A percentile compares a stretch with the other conserved stretches of the same genome.
Evolutionary conservation across 345 rosid species (phyloP).

Genomic region (Boechera stricta): DNA sequence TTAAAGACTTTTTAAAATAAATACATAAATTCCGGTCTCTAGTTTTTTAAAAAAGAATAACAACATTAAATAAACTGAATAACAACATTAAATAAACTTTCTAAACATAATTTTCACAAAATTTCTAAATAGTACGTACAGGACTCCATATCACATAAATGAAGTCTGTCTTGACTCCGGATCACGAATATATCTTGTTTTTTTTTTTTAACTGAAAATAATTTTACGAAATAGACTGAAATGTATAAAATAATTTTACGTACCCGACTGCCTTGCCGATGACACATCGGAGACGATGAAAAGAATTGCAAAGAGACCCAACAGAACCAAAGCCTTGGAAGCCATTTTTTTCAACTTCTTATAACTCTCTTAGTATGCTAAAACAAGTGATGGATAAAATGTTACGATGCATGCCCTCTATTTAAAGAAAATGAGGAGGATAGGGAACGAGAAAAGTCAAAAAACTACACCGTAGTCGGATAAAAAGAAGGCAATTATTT

Average conservation of each 20-base stretch:
- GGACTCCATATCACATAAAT: no score
- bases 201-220: no score
- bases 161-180: no score
- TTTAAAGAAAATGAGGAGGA: background rate
- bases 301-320: constrained; percentile 38
- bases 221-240: background rate
- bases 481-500: background rate
- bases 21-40: background rate
- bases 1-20: background rate
- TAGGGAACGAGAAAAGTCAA: constrained; percentile 27
- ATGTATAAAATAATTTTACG: no score
- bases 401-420: constrained; percentile 2
- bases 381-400: constrained; percentile 20
- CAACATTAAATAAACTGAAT: background rate
- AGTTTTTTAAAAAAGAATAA: background rate
- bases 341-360: constrained; percentile 23
- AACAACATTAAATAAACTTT: background rate
- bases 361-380: background rate
- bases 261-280: constrained; percentile 20
- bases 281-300: constrained; percentile 23
- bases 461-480: background rate
- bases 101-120: no score
- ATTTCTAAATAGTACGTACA: no score
- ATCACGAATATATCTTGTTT: no score
- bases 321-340: constrained; percentile 36